These are phyloP conservation scores for Eimeria necatrix DNA, from an alignment of 169 alveolate species.

Conservation along the genomic window DNA sequence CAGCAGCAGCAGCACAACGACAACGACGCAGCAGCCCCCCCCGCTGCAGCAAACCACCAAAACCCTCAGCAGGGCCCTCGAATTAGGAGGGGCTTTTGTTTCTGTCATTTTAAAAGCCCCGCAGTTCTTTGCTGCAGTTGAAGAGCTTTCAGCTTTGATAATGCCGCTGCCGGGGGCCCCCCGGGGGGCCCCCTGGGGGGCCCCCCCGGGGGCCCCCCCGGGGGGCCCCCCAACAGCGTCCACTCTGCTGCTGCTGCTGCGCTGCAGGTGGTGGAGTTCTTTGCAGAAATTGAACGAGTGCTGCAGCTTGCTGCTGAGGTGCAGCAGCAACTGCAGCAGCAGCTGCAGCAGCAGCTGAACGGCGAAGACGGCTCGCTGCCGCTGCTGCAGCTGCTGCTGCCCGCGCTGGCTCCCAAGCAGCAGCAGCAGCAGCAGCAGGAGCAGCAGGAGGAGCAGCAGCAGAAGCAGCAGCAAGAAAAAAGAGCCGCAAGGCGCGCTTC, in stretches of 20 bases:
- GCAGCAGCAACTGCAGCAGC: constrained; percentile 30
- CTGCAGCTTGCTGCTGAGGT: constrained; percentile 38
- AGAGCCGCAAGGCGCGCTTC: too few species aligned
- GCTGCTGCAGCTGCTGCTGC: constrained; percentile 8
- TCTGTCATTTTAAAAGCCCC: not conserved
- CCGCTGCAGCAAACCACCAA: not conserved
- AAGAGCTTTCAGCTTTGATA: not conserved
- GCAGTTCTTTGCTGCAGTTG: not conserved
- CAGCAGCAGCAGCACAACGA: not conserved
- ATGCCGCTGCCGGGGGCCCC: constrained; percentile 5
- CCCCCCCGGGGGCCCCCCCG: not conserved
- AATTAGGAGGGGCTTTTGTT: not conserved
- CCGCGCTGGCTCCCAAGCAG: not conserved
- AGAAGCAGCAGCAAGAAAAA: not conserved
- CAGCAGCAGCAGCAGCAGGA: constrained; percentile 31
- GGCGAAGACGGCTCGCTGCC: not conserved
- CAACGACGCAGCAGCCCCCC: not conserved
- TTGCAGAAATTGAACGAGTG: not conserved
- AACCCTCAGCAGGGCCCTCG: not conserved
- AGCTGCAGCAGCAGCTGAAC: not conserved
- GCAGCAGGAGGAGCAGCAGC: not conserved
- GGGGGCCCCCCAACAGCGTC: not conserved
- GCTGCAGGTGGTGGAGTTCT: not conserved
- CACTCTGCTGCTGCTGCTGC: not conserved
- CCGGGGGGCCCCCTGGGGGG: not conserved